Percentiles rank a stretch among this genome's conserved stretches.
These are phyloP conservation scores for Murraya paniculata DNA, from an alignment of 345 rosid species.

Conservation along the genomic window DNA sequence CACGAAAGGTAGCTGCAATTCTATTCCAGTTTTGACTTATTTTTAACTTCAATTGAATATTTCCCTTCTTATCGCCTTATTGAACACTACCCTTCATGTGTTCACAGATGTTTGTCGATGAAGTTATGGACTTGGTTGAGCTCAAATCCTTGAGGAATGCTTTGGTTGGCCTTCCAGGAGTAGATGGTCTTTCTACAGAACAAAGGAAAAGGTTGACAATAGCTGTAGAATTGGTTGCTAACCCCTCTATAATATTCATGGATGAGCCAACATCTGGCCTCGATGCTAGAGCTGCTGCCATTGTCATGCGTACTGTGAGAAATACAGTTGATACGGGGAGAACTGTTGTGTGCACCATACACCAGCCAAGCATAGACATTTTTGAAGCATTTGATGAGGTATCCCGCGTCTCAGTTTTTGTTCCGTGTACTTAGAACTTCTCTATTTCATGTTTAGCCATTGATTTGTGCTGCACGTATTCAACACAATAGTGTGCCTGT, in stretches of 20 bases:
- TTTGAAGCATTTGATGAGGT: constrained; percentile 96
- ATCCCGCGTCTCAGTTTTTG: not conserved
- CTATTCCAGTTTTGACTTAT: not conserved
- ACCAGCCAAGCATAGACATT: constrained; percentile 92
- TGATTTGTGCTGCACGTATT: not conserved
- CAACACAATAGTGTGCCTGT: constrained; percentile 9
- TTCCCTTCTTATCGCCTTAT: not conserved
- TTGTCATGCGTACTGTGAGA: constrained; percentile 93
- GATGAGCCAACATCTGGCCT: constrained; percentile 97
- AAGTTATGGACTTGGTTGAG: not conserved
- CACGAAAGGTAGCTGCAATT: constrained; percentile 22
- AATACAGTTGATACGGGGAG: constrained; percentile 94
- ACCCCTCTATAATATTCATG: constrained; percentile 65
- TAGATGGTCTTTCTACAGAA: not conserved
- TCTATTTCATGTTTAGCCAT: not conserved
- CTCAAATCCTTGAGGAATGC: not conserved
- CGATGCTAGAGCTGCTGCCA: constrained; percentile 95
- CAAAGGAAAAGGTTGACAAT: not conserved
- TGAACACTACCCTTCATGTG: not conserved
- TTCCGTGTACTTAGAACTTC: not conserved
- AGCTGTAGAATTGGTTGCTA: not conserved
- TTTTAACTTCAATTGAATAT: not conserved
- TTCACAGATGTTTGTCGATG: not conserved
- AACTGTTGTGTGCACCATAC: constrained; percentile 94
- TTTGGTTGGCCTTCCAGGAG: not conserved